Base-by-base conservation (phyloP, 257 asterid genomes). In the Verbena officinalis region DNA sequence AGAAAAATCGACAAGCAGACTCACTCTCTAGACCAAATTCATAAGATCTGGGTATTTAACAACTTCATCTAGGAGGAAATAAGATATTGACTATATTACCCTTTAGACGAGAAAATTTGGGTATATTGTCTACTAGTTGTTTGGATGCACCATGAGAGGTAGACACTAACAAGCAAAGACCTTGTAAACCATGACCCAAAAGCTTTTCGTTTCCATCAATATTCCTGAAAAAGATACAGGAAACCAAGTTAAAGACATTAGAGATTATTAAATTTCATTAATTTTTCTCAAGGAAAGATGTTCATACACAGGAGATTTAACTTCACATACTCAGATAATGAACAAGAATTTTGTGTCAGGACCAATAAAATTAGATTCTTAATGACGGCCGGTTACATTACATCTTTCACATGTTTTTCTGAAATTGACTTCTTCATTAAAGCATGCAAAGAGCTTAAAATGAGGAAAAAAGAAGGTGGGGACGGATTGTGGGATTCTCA, bases 91-190 rank as follows among this genome's bases (percentile, higher is more conserved):
- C 62, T 24, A 14, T 16, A 68, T 10, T 30, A 48, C 56, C 65
- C 59, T 16, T 16, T 15, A 27, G 22, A 66, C 73, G 24, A 8
- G 54, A 56, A 61, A 61, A 36, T 17, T 15, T 43, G 9, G 64
- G 34, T 62, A 57, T n/a, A 59, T 68, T 12, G 55, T 62, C 68
- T 55, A 54, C 53, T 61, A 48, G 53, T 34, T 70, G 73, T 48
- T 16, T 33, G 45, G 46, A 42, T 8, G 55, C 71, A 20, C 38
- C 33, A 50, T 64, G 53, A 55, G 27, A n/a, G n/a, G n/a, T n/a
- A 42, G 50, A 30, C 13, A 51, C 55, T 15, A 48, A 52, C 54
- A 73, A 2, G 19, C 66, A 68, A 58, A 61, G 65, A 75, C 73
- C 40, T 51, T 16, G 5, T 2, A 56, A 23, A 51, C 73, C 21